Percentiles rank a stretch among this genome's conserved stretches.
phyloP scores from a whole-genome alignment of 2,329 filamentous ascomycete species.

The Xylaria sp. region DNA sequence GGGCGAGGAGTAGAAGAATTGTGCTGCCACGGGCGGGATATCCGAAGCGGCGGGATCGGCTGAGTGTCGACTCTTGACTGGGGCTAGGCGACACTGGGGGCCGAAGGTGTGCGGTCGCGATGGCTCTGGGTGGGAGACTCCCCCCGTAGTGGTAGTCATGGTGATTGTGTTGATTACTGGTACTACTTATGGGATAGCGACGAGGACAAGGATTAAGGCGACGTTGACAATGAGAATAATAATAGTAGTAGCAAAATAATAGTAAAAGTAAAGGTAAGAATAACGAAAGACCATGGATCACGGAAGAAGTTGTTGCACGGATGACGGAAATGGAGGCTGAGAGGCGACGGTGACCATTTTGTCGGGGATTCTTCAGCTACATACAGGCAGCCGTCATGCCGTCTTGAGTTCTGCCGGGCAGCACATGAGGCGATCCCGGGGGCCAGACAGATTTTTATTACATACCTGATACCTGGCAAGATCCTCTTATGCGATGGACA shows the following conservation, averaged over 20 bases:
- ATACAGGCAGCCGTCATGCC: background rate
- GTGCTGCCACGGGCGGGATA: conserved; percentile 58
- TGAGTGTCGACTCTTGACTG: conserved; percentile 38
- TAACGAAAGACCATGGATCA: background rate
- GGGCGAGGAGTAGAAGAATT: conserved; percentile 81
- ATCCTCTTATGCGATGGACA: background rate
- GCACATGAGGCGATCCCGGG: background rate
- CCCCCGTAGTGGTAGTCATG: conserved; percentile 23
- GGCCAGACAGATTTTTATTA: background rate
- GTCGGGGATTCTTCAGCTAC: background rate
- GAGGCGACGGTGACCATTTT: background rate
- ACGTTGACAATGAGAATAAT: background rate
- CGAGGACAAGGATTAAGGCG: background rate
- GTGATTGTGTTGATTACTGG: conserved; percentile 5
- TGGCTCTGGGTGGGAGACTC: conserved; percentile 20
- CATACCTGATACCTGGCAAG: background rate
- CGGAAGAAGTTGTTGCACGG: conserved; percentile 4
- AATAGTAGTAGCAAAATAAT: background rate
- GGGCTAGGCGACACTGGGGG: conserved; percentile 52
- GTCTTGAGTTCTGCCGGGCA: background rate
- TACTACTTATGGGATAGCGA: background rate
- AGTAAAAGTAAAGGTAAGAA: background rate
- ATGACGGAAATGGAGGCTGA: background rate
- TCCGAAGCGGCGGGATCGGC: conserved; percentile 36
- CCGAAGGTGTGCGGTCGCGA: conserved; percentile 51